phyloP scores from a whole-genome alignment of 441 rosid genomes.

The Pelargonium fulgidum region DNA sequence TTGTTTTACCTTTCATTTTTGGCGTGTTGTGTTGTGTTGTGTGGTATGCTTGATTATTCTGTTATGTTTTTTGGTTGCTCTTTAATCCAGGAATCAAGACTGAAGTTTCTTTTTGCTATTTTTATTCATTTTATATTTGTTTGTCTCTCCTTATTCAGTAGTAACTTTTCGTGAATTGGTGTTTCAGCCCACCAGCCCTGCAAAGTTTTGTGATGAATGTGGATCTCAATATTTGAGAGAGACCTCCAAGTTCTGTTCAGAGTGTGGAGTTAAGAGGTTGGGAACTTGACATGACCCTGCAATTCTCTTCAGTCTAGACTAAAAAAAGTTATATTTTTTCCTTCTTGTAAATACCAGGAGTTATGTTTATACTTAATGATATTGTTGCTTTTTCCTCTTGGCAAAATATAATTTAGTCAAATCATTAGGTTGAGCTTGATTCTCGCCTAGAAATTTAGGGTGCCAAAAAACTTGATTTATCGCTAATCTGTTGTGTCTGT shows the following conservation, averaged over 20 bases:
- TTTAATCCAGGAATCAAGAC: not conserved
- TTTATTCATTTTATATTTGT: not conserved
- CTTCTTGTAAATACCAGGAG: not conserved
- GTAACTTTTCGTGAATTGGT: constrained; percentile 13
- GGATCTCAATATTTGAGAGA: constrained; percentile 80
- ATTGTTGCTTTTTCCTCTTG: not conserved
- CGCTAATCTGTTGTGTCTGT: not conserved
- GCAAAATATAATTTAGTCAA: not conserved
- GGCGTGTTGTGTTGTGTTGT: not conserved
- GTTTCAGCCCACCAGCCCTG: constrained; percentile 57
- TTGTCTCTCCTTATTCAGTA: not conserved
- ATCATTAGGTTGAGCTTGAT: not conserved
- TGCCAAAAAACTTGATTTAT: not conserved
- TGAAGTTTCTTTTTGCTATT: not conserved
- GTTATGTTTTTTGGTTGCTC: not conserved
- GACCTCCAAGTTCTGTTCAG: constrained; percentile 86
- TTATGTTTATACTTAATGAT: not conserved
- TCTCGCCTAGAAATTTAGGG: not conserved
- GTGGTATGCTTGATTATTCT: not conserved
- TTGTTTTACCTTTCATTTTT: not conserved
- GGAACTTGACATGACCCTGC: constrained; percentile 37
- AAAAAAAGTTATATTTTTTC: not conserved
- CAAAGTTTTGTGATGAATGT: constrained; percentile 85
- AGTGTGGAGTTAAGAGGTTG: constrained; percentile 80
- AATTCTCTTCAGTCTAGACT: not conserved